These are phyloP conservation scores for Cadophora sp. DNA, from an alignment of 2,329 filamentous ascomycete species.

Conservation along the genomic window DNA sequence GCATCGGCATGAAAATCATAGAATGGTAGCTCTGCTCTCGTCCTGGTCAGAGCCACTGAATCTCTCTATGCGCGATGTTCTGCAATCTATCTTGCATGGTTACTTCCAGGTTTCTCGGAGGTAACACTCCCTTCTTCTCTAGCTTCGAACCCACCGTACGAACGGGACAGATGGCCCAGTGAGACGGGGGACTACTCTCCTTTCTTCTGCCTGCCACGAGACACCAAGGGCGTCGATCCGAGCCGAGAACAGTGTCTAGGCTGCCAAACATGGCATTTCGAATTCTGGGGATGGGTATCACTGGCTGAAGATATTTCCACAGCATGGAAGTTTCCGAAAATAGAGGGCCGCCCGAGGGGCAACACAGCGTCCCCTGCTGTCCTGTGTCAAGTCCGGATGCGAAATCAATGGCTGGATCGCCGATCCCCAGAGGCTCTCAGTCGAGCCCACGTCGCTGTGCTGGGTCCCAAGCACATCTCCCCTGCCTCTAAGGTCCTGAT, in stretches of 20 bases:
- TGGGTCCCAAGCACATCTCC: neutral
- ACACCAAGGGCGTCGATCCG: neutral
- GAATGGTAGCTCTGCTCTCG: too few relatives aligned
- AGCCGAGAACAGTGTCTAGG: neutral
- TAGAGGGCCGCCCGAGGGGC: neutral
- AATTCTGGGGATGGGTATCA: neutral
- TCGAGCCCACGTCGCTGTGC: neutral
- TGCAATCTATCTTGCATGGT: neutral
- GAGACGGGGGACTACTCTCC: neutral
- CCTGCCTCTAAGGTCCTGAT: neutral
- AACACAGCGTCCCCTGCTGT: neutral
- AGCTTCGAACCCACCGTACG: neutral
- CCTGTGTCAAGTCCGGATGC: neutral
- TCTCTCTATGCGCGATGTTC: neutral
- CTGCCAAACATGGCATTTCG: neutral
- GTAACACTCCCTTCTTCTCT: neutral
- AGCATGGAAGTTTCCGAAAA: neutral
- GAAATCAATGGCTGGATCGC: neutral
- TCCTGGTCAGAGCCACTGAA: too few relatives aligned
- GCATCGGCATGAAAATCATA: too few relatives aligned
- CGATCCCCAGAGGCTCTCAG: neutral
- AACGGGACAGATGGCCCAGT: neutral
- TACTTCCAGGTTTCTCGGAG: neutral
- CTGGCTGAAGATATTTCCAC: neutral
- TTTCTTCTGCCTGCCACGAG: neutral